Percentiles rank a stretch among this genome's conserved stretches.
Evolutionary conservation across 2,329 filamentous ascomycete genomes (phyloP).

Genomic region (Cytospora leucostoma): DNA sequence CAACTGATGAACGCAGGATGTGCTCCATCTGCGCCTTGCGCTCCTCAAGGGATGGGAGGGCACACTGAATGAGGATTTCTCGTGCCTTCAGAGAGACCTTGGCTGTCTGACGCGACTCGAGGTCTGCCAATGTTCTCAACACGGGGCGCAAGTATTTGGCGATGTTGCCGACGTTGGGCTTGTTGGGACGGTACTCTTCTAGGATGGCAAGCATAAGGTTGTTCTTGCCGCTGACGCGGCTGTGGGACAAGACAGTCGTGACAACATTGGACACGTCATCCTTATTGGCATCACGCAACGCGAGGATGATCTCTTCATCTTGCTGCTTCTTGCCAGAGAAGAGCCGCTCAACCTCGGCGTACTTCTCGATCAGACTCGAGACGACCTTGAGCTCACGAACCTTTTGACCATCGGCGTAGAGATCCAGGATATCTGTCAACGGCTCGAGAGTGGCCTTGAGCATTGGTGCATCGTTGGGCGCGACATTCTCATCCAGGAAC

Average conservation of each 20-base stretch:
- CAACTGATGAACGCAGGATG: constrained; percentile 90
- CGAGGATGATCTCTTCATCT: constrained; percentile 91
- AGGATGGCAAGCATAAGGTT: constrained; percentile 88
- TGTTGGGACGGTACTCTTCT: constrained; percentile 93
- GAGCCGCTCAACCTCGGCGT: constrained; percentile 79
- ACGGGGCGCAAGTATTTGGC: constrained; percentile 82
- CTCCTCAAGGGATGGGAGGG: constrained; percentile 93
- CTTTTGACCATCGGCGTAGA: constrained; percentile 87
- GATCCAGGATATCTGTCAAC: constrained; percentile 73
- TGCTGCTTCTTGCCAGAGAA: constrained; percentile 84
- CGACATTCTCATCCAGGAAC: constrained; percentile 86
- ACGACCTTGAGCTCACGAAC: constrained; percentile 85
- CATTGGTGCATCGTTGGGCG: constrained; percentile 69
- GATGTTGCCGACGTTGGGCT: constrained; percentile 84
- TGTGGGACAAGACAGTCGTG: constrained; percentile 89
- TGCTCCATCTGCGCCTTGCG: constrained; percentile 97
- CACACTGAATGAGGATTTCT: constrained; percentile 96
- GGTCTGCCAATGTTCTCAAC: constrained; percentile 83
- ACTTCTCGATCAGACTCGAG: constrained; percentile 74
- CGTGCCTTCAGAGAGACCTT: constrained; percentile 98
- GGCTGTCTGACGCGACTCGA: constrained; percentile 80
- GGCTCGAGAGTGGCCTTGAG: constrained; percentile 75
- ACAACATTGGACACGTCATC: constrained; percentile 85
- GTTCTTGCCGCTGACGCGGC: constrained; percentile 89
- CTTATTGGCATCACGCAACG: constrained; percentile 94